Conservation (phyloP, 2,329 filamentous ascomycete genomes). For the Claviceps humidiphila region DNA sequence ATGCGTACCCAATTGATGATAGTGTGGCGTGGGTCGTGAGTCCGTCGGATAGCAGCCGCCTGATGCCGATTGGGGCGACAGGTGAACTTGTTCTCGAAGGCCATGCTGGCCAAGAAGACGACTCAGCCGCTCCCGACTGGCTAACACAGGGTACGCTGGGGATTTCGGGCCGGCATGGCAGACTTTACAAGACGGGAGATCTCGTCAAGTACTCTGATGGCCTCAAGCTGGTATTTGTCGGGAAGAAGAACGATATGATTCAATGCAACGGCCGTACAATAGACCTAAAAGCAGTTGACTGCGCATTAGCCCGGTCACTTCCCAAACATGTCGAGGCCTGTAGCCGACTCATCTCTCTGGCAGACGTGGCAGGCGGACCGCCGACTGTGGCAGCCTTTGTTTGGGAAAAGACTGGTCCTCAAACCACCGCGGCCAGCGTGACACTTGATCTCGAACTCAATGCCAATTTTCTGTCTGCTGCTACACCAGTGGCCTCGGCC, state of each 20-base stretch:
- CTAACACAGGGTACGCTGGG: conserved; percentile 8
- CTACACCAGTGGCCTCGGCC: conserved; percentile 7
- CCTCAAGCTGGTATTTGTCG: conserved; percentile 12
- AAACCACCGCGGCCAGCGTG: background rate
- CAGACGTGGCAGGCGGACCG: conserved; percentile 4
- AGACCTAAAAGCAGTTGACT: conserved; percentile 12
- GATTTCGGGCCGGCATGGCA: conserved; percentile 10
- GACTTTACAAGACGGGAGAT: conserved; percentile 13
- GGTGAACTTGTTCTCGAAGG: conserved; percentile 27
- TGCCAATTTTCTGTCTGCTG: background rate
- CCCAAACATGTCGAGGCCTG: conserved; percentile 6
- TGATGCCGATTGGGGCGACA: conserved; percentile 18
- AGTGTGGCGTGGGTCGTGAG: conserved; percentile 18
- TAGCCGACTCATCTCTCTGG: conserved; percentile 11
- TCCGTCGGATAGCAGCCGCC: conserved; percentile 11
- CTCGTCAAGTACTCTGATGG: conserved; percentile 14
- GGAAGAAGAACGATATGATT: conserved; percentile 11
- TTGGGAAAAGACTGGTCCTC: background rate
- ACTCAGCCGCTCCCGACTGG: conserved; percentile 12
- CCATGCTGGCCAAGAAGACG: conserved; percentile 8
- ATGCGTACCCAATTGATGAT: conserved; percentile 10
- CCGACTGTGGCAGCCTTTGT: background rate
- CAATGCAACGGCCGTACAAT: conserved; percentile 14
- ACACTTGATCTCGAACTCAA: conserved; percentile 5
- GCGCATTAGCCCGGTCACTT: conserved; percentile 12